Percentiles rank a stretch among this genome's conserved stretches.
phyloP scores from a whole-genome alignment of 2,329 filamentous ascomycete genomes.

The Didymella lethalis region DNA sequence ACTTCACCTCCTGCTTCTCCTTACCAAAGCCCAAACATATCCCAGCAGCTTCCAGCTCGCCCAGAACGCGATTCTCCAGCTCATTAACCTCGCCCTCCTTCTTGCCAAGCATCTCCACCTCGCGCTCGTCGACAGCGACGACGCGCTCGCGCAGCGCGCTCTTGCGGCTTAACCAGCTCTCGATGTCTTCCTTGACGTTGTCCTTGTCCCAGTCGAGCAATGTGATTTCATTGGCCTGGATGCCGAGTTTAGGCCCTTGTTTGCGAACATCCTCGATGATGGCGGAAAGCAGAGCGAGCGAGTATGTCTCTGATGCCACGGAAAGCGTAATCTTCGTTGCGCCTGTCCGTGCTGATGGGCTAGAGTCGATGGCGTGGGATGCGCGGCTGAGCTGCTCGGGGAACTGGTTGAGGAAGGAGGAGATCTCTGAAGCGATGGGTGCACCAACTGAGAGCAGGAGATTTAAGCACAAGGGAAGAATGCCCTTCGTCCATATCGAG shows the following conservation, averaged over 20 bases:
- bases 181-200: slow-evolving; percentile 79
- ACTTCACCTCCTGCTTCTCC: slow-evolving; percentile 23
- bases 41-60: slow-evolving; percentile 45
- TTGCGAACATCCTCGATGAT: slow-evolving; percentile 73
- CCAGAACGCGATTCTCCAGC: slow-evolving; percentile 78
- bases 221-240: slow-evolving; percentile 70
- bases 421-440: slow-evolving; percentile 83
- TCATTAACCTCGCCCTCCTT: slow-evolving; percentile 59
- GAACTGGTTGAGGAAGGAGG: slow-evolving; percentile 89
- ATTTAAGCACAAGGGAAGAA: slow-evolving; percentile 89
- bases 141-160: slow-evolving; percentile 75
- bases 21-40: slow-evolving; percentile 48
- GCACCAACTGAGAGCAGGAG: slow-evolving; percentile 81
- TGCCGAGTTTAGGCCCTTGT: slow-evolving; percentile 53
- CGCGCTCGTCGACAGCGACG: slow-evolving; percentile 74
- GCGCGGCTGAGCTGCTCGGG: slow-evolving; percentile 78
- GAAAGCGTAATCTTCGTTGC: slow-evolving; percentile 72
- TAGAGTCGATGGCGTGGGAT: slow-evolving; percentile 73
- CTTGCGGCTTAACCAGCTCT: slow-evolving; percentile 78
- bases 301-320: slow-evolving; percentile 79
- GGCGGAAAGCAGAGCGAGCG: slow-evolving; percentile 75
- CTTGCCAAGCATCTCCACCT: slow-evolving; percentile 65
- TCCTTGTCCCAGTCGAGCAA: slow-evolving; percentile 77
- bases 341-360: slow-evolving; percentile 19
- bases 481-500: slow-evolving; percentile 86